Evolutionary conservation across 164 flowering plant genomes (phyloP).

Genomic region (Stephania japonica): DNA sequence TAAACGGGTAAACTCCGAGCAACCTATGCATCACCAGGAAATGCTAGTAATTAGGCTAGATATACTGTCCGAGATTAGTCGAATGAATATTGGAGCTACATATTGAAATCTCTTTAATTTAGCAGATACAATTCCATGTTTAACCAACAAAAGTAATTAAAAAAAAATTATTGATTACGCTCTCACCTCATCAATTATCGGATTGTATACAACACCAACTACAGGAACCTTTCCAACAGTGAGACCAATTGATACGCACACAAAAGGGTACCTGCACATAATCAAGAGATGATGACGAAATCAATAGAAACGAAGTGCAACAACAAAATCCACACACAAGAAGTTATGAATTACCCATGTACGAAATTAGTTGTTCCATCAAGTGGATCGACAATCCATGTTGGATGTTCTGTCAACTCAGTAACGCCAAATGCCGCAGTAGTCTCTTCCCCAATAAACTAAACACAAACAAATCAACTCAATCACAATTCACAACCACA

Average conservation of each 20-base stretch:
- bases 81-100: not conserved
- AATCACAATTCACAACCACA: slow-evolving; percentile 11
- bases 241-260: slow-evolving; percentile 93
- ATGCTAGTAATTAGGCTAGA: not conserved
- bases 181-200: slow-evolving; percentile 85
- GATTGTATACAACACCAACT: slow-evolving; percentile 95
- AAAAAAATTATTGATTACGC: not conserved
- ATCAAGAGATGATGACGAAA: not conserved
- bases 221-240: slow-evolving; percentile 73
- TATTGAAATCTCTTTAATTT: not conserved
- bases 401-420: slow-evolving; percentile 84
- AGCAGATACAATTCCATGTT: not conserved
- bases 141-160: too few species aligned
- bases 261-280: slow-evolving; percentile 75
- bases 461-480: slow-evolving; percentile 5
- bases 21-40: not conserved
- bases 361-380: slow-evolving; percentile 99
- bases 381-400: slow-evolving; percentile 98
- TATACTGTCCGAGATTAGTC: not conserved
- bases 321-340: slow-evolving; percentile 1
- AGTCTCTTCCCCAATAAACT: slow-evolving; percentile 98
- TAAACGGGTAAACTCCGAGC: not conserved
- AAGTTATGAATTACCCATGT: slow-evolving; percentile 57
- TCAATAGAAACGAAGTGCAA: not conserved
- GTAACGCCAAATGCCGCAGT: slow-evolving; percentile 71